Percentiles rank a stretch among this genome's conserved stretches.
Evolutionary conservation across 2,329 filamentous ascomycete genomes (phyloP).

Genomic region (Dissoconium aciculare): DNA sequence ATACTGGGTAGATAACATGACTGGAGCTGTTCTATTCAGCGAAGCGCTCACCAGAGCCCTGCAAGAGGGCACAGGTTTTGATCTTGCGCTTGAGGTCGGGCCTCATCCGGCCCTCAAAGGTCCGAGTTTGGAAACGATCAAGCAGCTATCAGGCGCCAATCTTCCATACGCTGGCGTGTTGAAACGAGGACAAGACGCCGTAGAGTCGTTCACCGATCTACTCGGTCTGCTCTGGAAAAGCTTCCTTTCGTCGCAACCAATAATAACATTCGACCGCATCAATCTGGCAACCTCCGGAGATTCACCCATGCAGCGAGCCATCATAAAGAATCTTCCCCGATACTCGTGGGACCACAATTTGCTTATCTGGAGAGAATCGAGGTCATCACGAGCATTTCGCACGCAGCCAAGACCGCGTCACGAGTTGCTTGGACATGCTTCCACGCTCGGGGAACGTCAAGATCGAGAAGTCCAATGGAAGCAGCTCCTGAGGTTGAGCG

Average conservation of each 20-base stretch:
- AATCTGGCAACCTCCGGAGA: slow-evolving; percentile 8
- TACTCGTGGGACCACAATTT: slow-evolving; percentile 10
- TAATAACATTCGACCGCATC: slow-evolving; percentile 9
- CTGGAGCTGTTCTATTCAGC: slow-evolving; percentile 30
- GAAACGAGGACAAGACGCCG: slow-evolving; percentile 11
- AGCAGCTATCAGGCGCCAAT: too few species aligned
- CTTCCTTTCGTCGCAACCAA: too few species aligned
- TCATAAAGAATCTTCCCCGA: slow-evolving; percentile 4
- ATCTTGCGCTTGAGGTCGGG: slow-evolving; percentile 31
- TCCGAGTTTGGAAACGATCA: slow-evolving; percentile 22
- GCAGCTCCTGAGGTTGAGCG: slow-evolving; percentile 9
- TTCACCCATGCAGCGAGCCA: neutral
- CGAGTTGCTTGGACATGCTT: slow-evolving; percentile 8
- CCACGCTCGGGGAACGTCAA: slow-evolving; percentile 9
- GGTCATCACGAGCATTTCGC: slow-evolving; percentile 7
- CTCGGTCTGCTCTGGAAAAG: slow-evolving; percentile 9
- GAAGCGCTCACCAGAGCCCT: slow-evolving; percentile 25
- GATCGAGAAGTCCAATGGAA: slow-evolving; percentile 10
- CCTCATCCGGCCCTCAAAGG: slow-evolving; percentile 33
- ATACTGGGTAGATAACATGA: slow-evolving; percentile 37
- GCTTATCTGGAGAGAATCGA: slow-evolving; percentile 9
- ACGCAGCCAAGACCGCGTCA: slow-evolving; percentile 6
- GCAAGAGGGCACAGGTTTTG: slow-evolving; percentile 10
- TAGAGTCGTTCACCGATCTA: slow-evolving; percentile 8
- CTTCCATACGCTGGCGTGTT: slow-evolving; percentile 9